Conservation (phyloP, 2,329 filamentous ascomycete species). For the Colletotrichum scovillei region DNA sequence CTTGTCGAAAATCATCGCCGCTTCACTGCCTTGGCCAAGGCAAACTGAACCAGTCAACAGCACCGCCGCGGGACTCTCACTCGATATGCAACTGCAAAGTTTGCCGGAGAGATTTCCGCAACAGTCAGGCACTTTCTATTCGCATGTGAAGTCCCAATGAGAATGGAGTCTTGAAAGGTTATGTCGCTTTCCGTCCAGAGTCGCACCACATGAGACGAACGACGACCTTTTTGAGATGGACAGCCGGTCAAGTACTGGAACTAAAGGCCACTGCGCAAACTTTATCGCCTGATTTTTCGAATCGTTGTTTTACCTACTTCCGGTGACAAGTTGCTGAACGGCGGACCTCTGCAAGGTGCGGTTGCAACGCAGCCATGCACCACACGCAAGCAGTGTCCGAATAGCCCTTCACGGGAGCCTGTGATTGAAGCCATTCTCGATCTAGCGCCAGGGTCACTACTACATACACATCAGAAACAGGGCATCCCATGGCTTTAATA, state of each 20-base stretch:
- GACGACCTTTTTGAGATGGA: neutral
- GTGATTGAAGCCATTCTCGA: neutral
- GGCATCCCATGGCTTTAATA: too few species aligned
- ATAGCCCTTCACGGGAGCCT: neutral
- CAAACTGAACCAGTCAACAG: neutral
- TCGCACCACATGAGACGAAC: slow-evolving; percentile 26
- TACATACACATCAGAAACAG: neutral
- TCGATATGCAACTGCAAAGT: neutral
- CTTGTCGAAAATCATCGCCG: neutral
- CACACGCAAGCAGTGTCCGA: slow-evolving; percentile 8
- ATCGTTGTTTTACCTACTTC: neutral
- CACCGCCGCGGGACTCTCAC: neutral
- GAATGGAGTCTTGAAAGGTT: neutral
- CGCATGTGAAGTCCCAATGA: slow-evolving; percentile 18
- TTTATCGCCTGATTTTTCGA: neutral
- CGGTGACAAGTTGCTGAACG: neutral
- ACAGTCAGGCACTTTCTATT: neutral
- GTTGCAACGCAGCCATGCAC: slow-evolving; percentile 9
- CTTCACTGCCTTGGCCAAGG: neutral
- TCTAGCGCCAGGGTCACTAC: neutral
- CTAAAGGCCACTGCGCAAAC: neutral
- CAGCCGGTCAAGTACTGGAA: neutral
- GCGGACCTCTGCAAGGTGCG: slow-evolving; percentile 1
- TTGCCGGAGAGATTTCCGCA: neutral
- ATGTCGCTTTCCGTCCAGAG: neutral